Percentiles rank a stretch among this genome's conserved stretches.
Evolutionary conservation across 176 grass and related monocot species (phyloP).

Genomic region (Dactylis glomerata): DNA sequence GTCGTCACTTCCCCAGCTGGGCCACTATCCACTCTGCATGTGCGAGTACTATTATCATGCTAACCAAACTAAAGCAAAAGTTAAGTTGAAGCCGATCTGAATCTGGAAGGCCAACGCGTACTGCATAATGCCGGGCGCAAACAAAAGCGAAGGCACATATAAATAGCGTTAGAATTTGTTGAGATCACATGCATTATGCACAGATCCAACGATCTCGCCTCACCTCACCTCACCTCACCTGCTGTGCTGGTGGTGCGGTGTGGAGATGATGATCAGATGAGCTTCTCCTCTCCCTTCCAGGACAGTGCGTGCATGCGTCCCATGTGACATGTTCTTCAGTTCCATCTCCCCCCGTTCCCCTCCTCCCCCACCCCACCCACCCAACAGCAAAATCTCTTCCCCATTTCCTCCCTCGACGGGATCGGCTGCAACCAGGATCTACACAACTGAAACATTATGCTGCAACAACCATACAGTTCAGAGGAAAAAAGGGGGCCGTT

Average conservation of each 20-base stretch:
- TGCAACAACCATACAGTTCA: constrained; percentile 37
- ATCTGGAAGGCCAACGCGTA: constrained; percentile 23
- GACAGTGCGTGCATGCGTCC: constrained; percentile 38
- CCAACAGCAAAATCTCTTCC: constrained; percentile 28
- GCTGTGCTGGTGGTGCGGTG: constrained; percentile 18
- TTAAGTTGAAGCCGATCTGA: background rate
- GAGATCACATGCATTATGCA: constrained; percentile 50
- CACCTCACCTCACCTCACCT: background rate
- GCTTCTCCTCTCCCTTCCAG: constrained; percentile 26
- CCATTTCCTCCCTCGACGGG: constrained; percentile 25
- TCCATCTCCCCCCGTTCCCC: background rate
- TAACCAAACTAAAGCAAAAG: no score
- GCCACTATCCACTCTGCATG: no score
- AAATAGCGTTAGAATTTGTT: constrained; percentile 48
- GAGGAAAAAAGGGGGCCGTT: background rate
- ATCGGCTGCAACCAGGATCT: constrained; percentile 8
- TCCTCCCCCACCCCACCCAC: constrained; percentile 33
- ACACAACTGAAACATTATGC: constrained; percentile 1
- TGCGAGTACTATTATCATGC: no score
- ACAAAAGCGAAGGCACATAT: constrained; percentile 17
- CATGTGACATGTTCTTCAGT: constrained; percentile 60
- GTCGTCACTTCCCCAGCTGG: no score
- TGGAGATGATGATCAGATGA: constrained; percentile 17
- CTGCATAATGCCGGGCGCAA: constrained; percentile 11
- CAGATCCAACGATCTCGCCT: constrained; percentile 32